Evolutionary conservation across 495 filamentous ascomycete genomes (phyloP), one percentile per base, ranked within the genome.

Genomic region (Bombardia bombarda): DNA sequence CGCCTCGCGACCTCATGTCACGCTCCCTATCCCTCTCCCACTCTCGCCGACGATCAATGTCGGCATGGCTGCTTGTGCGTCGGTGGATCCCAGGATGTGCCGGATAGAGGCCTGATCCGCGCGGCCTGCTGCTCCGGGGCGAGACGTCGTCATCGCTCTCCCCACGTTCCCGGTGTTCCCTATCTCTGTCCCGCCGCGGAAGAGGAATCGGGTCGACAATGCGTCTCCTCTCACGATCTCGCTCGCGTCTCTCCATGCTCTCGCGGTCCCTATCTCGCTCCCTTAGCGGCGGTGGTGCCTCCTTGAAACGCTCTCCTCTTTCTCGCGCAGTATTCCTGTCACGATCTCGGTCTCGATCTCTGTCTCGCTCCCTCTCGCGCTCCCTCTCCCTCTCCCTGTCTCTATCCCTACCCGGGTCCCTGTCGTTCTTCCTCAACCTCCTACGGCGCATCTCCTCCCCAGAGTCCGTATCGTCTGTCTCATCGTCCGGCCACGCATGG

Each of bases 41-140:
- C 0, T 54, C 45, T 22, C 46, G 51, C 46, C 55, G 54, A 23
- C 65, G 43, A 10, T 66, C 67, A 10, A 61, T 30, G 17, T 72
- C 68, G 2, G 65, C 53, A 38, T 71, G 68, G 48, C 68, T 71
- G 44, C 65, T 69, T 2, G 66, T 59, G 32, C 68, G 53, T 16
- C 68, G 60, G n/a, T 47, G 53, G n/a, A 34, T 12, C 10, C 49
- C 45, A 18, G 61, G 57, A 13, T 55, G 56, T 0, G 38, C 13
- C 21, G 62, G 39, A 45, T 67, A 65, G 10, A 46, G 52, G 38
- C 54, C 47, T 46, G 58, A 12, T 34, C 26, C 10, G 22, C 44
- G 35, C 13, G 36, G 35, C 2, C 47, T 42, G 25, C 38, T 45
- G 16, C 32, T 46, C 5, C 32, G 42, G 2, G 39, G 38, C 5